Conservation (phyloP, 1,284 basidiomycete species). For the Tilletia walkeri region DNA sequence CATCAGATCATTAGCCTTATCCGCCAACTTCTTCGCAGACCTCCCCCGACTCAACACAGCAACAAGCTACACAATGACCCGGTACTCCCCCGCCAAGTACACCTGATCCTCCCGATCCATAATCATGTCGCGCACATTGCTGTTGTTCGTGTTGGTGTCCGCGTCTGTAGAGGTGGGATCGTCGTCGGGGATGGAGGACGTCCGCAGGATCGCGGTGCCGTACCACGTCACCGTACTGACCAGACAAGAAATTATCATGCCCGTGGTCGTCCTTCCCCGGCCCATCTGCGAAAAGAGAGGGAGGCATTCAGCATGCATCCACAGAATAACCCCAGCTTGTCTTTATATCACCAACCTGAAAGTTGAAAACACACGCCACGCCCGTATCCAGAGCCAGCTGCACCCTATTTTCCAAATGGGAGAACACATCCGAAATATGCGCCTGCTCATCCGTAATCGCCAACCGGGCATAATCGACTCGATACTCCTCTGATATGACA, state of each 20-base stretch:
- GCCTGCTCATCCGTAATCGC: constrained; percentile 56
- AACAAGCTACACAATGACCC: constrained; percentile 89
- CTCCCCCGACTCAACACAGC: constrained; percentile 86
- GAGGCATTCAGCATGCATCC: not conserved
- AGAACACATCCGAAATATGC: constrained; percentile 53
- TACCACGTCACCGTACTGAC: constrained; percentile 48
- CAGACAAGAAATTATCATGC: constrained; percentile 53
- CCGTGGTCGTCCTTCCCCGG: constrained; percentile 52
- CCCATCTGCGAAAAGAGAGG: constrained; percentile 40
- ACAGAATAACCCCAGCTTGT: too few relatives aligned
- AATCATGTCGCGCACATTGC: constrained; percentile 2
- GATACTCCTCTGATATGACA: constrained; percentile 48
- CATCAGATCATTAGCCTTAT: constrained; percentile 60
- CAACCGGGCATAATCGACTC: constrained; percentile 52
- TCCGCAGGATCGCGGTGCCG: constrained; percentile 34
- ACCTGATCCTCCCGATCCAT: constrained; percentile 55
- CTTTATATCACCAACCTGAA: constrained; percentile 23
- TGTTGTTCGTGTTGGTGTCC: not conserved
- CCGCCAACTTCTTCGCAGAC: constrained; percentile 87
- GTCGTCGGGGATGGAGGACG: constrained; percentile 18
- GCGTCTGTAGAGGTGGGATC: not conserved
- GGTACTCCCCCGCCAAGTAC: constrained; percentile 78
- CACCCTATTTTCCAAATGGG: constrained; percentile 50
- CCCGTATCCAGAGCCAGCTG: constrained; percentile 42
- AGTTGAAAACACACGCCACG: constrained; percentile 49